Conservation (phyloP, 805 yeast species). For the Nadsonia fulvescens region DNA sequence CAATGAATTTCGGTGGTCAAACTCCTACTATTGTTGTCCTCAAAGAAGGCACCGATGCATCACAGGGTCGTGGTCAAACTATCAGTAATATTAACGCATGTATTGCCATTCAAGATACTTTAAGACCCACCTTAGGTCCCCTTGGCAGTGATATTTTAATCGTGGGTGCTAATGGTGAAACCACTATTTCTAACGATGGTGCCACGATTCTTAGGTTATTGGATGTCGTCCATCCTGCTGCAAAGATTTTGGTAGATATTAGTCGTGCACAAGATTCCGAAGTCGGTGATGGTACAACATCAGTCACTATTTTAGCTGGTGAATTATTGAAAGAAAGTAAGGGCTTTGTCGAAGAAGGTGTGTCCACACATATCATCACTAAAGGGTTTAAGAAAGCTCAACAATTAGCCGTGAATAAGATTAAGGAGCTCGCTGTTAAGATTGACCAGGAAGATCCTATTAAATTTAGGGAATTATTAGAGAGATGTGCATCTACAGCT, state of each 20-base stretch:
- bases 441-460: slow-evolving; percentile 35
- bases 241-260: slow-evolving; percentile 84
- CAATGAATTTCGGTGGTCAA: slow-evolving; percentile 78
- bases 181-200: slow-evolving; percentile 96
- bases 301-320: slow-evolving; percentile 81
- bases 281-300: slow-evolving; percentile 97
- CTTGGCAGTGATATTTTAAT: slow-evolving; percentile 89
- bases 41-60: slow-evolving; percentile 93
- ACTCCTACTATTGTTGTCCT: slow-evolving; percentile 97
- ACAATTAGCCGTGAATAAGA: slow-evolving; percentile 51
- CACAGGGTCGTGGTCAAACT: slow-evolving; percentile 94
- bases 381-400: slow-evolving; percentile 80
- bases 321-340: slow-evolving; percentile 84
- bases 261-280: slow-evolving; percentile 96
- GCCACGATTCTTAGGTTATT: slow-evolving; percentile 84
- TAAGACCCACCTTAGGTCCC: slow-evolving; percentile 91
- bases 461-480: slow-evolving; percentile 58
- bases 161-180: slow-evolving; percentile 64
- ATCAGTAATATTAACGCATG: slow-evolving; percentile 94
- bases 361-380: slow-evolving; percentile 73
- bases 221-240: slow-evolving; percentile 97
- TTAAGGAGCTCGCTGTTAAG: slow-evolving; percentile 59
- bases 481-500: slow-evolving; percentile 90
- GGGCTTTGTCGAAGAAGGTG: slow-evolving; percentile 86
- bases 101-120: slow-evolving; percentile 87